Percentiles rank a stretch among this genome's conserved stretches.
phyloP scores from a whole-genome alignment of 352 stramenopile genomes.

The Phytophthora fragariae region DNA sequence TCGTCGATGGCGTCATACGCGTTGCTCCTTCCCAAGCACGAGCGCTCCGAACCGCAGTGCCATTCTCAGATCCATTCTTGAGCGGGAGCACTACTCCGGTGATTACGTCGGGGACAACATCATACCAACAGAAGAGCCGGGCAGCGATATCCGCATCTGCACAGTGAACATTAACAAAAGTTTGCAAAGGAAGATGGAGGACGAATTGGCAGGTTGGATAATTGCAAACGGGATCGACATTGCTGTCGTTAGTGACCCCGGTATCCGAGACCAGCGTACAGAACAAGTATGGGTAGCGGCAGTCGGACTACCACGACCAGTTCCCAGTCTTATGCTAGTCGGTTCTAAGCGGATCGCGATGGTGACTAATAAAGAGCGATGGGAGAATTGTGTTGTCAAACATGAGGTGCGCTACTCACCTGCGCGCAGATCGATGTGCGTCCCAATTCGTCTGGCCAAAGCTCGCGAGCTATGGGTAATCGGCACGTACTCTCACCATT shows the following conservation, averaged over 20 bases:
- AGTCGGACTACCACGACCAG: neutral
- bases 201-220: slow-evolving; percentile 8
- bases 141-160: neutral
- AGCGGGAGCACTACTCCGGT: slow-evolving; percentile 10
- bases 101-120: slow-evolving; percentile 13
- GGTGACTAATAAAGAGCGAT: neutral
- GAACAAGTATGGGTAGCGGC: slow-evolving; percentile 4
- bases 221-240: neutral
- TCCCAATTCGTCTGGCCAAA: neutral
- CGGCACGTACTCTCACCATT: slow-evolving; percentile 4
- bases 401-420: neutral
- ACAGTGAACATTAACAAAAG: slow-evolving; percentile 16
- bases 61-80: neutral
- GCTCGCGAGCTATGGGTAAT: neutral
- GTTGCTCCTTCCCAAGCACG: no score
- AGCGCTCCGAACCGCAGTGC: neutral
- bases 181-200: neutral
- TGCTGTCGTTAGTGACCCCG: slow-evolving; percentile 6
- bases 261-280: neutral
- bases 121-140: no score
- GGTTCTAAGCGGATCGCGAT: neutral
- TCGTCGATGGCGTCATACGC: no score
- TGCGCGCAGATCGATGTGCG: neutral
- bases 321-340: neutral
- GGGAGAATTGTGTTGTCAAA: slow-evolving; percentile 1